Conservation (phyloP, 805 yeast species). For the Saccharomycopsis fermentans region DNA sequence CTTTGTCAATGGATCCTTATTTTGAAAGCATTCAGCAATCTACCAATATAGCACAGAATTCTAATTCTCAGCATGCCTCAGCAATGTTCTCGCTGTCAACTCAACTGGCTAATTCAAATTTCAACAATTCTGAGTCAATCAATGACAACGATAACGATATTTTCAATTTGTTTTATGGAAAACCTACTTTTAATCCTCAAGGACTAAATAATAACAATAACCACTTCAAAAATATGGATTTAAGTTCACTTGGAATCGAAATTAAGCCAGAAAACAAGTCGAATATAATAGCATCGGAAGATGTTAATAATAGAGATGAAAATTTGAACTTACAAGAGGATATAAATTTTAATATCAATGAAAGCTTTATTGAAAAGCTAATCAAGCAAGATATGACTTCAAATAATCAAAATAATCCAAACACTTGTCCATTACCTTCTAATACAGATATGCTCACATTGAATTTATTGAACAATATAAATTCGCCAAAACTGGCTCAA, state of each 20-base stretch:
- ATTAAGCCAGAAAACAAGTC: background rate
- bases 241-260: slow-evolving; percentile 13
- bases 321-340: slow-evolving; percentile 1
- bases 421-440: background rate
- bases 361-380: slow-evolving; percentile 15
- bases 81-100: background rate
- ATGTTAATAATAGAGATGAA: background rate
- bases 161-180: background rate
- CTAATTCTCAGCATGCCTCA: background rate
- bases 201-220: background rate
- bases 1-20: background rate
- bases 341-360: slow-evolving; percentile 16
- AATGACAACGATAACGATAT: background rate
- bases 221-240: background rate
- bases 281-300: background rate
- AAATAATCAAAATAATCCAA: background rate
- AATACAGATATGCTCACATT: background rate
- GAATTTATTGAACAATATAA: background rate
- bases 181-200: background rate
- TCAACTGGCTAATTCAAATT: background rate
- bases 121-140: background rate
- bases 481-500: background rate
- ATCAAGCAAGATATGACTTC: background rate
- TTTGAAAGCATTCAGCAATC: slow-evolving; percentile 3
- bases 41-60: background rate